Percentiles rank a stretch among this genome's conserved stretches.
Conservation (phyloP, 441 rosid genomes). For the Pelargonium fulgidum region DNA sequence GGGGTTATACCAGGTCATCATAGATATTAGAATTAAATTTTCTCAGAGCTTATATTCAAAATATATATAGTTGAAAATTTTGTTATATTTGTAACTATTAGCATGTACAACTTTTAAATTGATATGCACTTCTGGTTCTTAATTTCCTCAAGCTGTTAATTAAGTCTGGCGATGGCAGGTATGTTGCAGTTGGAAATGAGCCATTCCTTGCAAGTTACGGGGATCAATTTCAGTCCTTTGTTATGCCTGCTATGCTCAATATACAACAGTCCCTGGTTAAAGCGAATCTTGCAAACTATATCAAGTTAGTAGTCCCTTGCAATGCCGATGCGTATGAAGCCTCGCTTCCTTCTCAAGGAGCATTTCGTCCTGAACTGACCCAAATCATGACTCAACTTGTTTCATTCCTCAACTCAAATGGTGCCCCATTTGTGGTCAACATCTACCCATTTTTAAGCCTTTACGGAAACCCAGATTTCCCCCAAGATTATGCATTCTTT, state of each 20-base stretch:
- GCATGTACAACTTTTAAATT: background rate
- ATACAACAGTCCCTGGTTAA: conserved; percentile 71
- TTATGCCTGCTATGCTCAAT: conserved; percentile 71
- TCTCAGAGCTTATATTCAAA: background rate
- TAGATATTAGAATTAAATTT: background rate
- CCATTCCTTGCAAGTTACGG: conserved; percentile 71
- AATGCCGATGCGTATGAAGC: conserved; percentile 92
- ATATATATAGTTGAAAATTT: background rate
- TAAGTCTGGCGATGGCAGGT: conserved; percentile 24
- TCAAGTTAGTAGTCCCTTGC: conserved; percentile 84
- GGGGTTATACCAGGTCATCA: background rate
- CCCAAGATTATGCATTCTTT: conserved; percentile 88
- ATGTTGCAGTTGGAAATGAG: conserved; percentile 86
- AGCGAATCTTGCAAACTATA: conserved; percentile 70
- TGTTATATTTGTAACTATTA: background rate
- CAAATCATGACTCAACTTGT: conserved; percentile 75
- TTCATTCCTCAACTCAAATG: conserved; percentile 74
- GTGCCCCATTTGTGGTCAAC: conserved; percentile 83
- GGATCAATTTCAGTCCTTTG: conserved; percentile 61
- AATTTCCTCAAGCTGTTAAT: conserved; percentile 7
- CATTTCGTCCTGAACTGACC: conserved; percentile 74
- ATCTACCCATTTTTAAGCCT: conserved; percentile 95
- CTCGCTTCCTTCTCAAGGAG: conserved; percentile 74
- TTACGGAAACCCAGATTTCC: conserved; percentile 79
- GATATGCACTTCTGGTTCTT: background rate